Evolutionary conservation across 2,329 filamentous ascomycete species (phyloP), one percentile per base, ranked within the genome.

Genomic region (Cladosporium oxysporum): DNA sequence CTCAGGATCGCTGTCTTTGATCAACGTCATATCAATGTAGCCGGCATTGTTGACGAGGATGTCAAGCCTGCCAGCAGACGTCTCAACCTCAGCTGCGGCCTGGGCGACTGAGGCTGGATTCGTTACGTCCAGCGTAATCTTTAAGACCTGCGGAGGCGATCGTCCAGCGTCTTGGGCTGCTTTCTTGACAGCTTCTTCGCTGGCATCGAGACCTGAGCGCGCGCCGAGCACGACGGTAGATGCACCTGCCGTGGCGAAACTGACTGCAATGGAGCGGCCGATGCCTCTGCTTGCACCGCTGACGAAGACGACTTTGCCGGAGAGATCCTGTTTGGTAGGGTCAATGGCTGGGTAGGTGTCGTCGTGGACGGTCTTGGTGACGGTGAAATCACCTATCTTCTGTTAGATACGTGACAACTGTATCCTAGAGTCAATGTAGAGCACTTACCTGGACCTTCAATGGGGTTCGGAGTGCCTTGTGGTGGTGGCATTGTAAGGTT

Each of bases 221-320:
- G 85, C 86, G 7, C 77, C 81, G 23, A 89, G 77, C 18, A 82
- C 83, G 65, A 90, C 85, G 31, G 76, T 73, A 0, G 81, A 79
- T 33, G 82, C 83, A 5, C 83, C 83, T 5, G 86, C 85, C 69
- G 77, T 77, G 23, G 85, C 86, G 70, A 83, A 89, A 11, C 84
- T 82, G n/a, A 84, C 71, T 1, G 85, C 85, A 3, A 82, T 84
- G 16, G 82, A 80, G 2, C 78, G 78, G 6, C 87, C 86, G 41
- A 75, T 69, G 47, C 73, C 73, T 59, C 67, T 66, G 21, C 69
- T 70, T 11, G 70, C 71, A 10, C 86, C 87, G 0, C 82, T 85
- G 60, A 89, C 82, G 66, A 89, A 79, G 55, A 84, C 76, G 5
- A 76, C 71, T 68, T 80, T 80, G 35, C 78, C 78, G 12, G 70